Evolutionary conservation across 306 rosid species (phyloP).

Genomic region (Trifolium fragiferum): DNA sequence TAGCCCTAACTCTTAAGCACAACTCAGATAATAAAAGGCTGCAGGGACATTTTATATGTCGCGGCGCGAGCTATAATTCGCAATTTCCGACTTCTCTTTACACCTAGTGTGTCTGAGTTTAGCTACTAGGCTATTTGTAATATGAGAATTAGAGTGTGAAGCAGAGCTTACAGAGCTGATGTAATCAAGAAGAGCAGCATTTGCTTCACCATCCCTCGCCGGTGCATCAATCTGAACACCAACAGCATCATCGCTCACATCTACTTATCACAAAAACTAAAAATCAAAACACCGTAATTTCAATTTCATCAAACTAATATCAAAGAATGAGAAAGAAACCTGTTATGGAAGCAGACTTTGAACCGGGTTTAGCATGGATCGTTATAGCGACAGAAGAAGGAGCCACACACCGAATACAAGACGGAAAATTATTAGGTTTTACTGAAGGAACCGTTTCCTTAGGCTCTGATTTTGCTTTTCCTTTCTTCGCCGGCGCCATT

Average conservation of each 20-base stretch:
- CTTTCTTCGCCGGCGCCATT: conserved; percentile 83
- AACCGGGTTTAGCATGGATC: conserved; percentile 95
- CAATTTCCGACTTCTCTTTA: too few species aligned
- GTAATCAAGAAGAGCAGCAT: conserved; percentile 84
- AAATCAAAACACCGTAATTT: not conserved
- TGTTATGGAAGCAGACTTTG: conserved; percentile 83
- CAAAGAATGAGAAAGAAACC: conserved; percentile 43
- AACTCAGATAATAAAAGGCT: too few species aligned
- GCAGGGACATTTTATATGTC: too few species aligned
- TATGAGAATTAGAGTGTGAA: not conserved
- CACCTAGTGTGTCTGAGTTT: too few species aligned
- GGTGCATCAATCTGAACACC: conserved; percentile 95
- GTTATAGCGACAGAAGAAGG: conserved; percentile 87
- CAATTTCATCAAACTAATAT: not conserved
- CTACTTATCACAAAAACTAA: conserved; percentile 41
- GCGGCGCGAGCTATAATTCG: too few species aligned
- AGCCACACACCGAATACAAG: conserved; percentile 73
- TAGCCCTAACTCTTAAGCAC: too few species aligned
- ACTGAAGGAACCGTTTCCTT: conserved; percentile 42
- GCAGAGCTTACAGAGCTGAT: conserved; percentile 62
- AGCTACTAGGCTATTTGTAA: too few species aligned
- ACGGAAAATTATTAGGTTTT: conserved; percentile 53
- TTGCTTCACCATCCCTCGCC: conserved; percentile 94
- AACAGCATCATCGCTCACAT: conserved; percentile 75
- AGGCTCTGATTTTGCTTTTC: conserved; percentile 59